Percentiles rank a stretch among this genome's conserved stretches.
phyloP scores from a whole-genome alignment of 192 early-diverging fungal genomes.

The Physocladia obscura region DNA sequence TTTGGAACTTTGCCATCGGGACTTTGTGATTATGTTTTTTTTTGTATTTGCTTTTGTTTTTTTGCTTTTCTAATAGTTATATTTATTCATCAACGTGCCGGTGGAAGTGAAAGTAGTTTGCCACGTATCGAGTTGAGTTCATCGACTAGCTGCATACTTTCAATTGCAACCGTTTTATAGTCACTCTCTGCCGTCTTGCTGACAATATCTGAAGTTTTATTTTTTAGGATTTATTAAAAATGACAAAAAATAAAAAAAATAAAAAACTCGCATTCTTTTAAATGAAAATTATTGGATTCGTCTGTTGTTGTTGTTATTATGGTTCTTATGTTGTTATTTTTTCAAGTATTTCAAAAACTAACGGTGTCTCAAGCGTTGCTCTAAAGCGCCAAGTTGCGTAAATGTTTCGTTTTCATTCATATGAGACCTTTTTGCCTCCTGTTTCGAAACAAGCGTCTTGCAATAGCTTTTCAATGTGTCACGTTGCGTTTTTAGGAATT shows the following conservation, averaged over 20 bases:
- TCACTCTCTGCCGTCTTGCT: constrained; percentile 58
- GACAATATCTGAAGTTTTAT: constrained; percentile 46
- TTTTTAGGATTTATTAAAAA: neutral
- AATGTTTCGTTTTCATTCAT: constrained; percentile 61
- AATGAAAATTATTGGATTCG: constrained; percentile 52
- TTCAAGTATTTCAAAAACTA: neutral
- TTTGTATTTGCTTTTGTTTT: too few species aligned
- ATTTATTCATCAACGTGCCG: constrained; percentile 35
- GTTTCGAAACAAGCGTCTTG: constrained; percentile 29
- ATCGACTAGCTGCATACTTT: constrained; percentile 47
- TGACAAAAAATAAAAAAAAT: neutral
- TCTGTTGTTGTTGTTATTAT: constrained; percentile 15
- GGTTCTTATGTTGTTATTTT: neutral
- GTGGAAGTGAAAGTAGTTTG: constrained; percentile 46
- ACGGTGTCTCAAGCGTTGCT: constrained; percentile 49
- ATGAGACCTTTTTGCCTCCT: constrained; percentile 51
- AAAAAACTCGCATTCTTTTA: constrained; percentile 53
- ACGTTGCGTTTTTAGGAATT: constrained; percentile 33
- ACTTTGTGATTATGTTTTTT: too few species aligned
- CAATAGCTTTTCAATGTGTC: constrained; percentile 38
- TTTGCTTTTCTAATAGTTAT: too few species aligned
- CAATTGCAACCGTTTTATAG: constrained; percentile 45
- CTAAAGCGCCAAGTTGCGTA: constrained; percentile 49
- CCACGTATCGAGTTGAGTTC: constrained; percentile 49
- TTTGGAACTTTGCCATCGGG: too few species aligned